Conservation (phyloP, 2,329 filamentous ascomycete species). For the Fusarium circinatum region DNA sequence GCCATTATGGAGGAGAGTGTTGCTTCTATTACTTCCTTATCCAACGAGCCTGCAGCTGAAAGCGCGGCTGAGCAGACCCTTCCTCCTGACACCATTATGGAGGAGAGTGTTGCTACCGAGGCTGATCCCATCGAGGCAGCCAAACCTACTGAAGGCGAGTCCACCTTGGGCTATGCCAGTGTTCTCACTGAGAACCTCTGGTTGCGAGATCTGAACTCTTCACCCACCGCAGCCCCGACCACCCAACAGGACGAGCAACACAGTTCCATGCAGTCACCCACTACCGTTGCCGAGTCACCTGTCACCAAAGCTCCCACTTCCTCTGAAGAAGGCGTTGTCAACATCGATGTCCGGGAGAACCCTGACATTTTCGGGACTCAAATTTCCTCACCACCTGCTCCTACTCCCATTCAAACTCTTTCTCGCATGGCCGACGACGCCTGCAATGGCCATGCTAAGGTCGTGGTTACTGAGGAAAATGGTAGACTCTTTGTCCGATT, state of each 20-base stretch:
- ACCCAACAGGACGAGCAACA: neutral
- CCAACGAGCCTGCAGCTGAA: neutral
- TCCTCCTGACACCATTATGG: neutral
- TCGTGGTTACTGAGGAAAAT: constrained; percentile 44
- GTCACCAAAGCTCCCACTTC: neutral
- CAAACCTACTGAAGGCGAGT: neutral
- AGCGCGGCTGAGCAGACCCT: neutral
- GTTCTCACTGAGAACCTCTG: neutral
- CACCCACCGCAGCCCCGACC: neutral
- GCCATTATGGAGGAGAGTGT: neutral
- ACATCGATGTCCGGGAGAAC: constrained; percentile 50
- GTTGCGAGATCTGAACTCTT: neutral
- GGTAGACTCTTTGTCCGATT: constrained; percentile 51
- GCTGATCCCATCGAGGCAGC: neutral
- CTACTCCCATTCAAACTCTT: constrained; percentile 39
- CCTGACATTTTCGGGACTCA: constrained; percentile 49
- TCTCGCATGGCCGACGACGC: constrained; percentile 42
- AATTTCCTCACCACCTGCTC: constrained; percentile 19
- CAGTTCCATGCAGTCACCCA: neutral
- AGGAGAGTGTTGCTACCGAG: neutral
- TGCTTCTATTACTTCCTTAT: too few relatives aligned
- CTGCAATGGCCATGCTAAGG: constrained; percentile 47
- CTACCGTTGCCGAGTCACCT: neutral
- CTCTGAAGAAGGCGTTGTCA: constrained; percentile 41
- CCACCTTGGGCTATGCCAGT: neutral